Evolutionary conservation across 805 yeast species (phyloP), one percentile per base, ranked within the genome.

Genomic region (Sugiyamaella boreocaroliniensis): DNA sequence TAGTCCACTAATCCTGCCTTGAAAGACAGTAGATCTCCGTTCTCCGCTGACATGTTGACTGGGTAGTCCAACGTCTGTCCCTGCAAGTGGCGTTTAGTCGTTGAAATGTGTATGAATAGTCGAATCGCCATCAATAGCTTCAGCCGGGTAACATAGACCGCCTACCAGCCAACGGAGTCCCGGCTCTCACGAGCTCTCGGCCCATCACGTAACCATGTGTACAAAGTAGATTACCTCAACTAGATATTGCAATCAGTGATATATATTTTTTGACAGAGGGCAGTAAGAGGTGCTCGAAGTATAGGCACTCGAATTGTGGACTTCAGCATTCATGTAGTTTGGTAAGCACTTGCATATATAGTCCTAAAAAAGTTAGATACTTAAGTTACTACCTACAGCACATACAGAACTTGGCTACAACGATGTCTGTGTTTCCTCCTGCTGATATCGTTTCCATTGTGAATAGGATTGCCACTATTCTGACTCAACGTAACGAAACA

Each of bases 1-100:
- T 77, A 83, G 14, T 75, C 75, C 8, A 86, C 93, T 64, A 76
- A 77, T 18, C 96, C 96, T 26, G 96, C 96, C 67, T 85, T 83
- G 72, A 87, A 86, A n/a, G 65, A 58, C 44, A 65, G 15, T 14
- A 50, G n/a, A 40, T 49, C 54, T 29, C 37, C 37, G n/a, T 32
- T 32, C 12, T 32, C 37, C 8, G 37, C 37, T 4, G 37, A 32
- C 37, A 32, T 32, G 37, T 32, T 14, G 11, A 32, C 26, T 22
- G 6, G n/a, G 3, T 22, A 4, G 26, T 22, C 26, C 26, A 22
- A 32, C 11, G 37, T 9, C 4, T 32, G 37, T 11, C 37, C 10
- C 4, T 32, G n/a, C 37, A 32, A 32, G 12, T 32, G 37, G n/a
- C 37, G 37, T 14, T 10, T 18, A 41, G 22, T 18, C 16, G 16